Evolutionary conservation across 306 rosid genomes (phyloP).

Genomic region (Luffa aegyptiaca): DNA sequence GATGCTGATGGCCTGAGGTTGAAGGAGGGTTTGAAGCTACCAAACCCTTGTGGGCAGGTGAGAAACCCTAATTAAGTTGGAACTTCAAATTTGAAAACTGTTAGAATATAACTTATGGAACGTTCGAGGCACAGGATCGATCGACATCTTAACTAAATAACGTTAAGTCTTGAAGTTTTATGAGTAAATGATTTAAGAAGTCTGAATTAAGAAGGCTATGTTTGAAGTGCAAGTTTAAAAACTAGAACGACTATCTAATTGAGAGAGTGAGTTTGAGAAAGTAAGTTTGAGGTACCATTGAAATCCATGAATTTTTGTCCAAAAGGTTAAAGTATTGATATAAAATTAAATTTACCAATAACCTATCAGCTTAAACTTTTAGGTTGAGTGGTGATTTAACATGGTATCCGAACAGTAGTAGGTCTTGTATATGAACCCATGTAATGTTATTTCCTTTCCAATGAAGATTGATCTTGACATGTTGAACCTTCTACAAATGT

Average conservation of each 20-base stretch:
- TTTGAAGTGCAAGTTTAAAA: neutral
- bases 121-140: neutral
- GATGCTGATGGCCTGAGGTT: constrained; percentile 1
- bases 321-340: too few relatives aligned
- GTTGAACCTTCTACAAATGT: too few relatives aligned
- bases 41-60: neutral
- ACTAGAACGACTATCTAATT: neutral
- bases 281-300: neutral
- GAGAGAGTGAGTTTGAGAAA: neutral
- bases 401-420: too few relatives aligned
- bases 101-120: neutral
- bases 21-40: neutral
- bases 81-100: neutral
- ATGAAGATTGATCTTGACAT: too few relatives aligned
- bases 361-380: too few relatives aligned
- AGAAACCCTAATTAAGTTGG: neutral
- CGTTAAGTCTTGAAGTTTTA: neutral
- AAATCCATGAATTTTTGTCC: neutral
- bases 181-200: too few relatives aligned
- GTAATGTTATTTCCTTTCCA: too few relatives aligned
- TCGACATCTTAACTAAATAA: neutral
- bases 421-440: too few relatives aligned
- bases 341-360: too few relatives aligned
- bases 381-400: too few relatives aligned
- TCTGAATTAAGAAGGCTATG: neutral